Percentiles rank a stretch among this genome's conserved stretches.
phyloP scores from a whole-genome alignment of 306 rosid species.

The Acacia acuminata region DNA sequence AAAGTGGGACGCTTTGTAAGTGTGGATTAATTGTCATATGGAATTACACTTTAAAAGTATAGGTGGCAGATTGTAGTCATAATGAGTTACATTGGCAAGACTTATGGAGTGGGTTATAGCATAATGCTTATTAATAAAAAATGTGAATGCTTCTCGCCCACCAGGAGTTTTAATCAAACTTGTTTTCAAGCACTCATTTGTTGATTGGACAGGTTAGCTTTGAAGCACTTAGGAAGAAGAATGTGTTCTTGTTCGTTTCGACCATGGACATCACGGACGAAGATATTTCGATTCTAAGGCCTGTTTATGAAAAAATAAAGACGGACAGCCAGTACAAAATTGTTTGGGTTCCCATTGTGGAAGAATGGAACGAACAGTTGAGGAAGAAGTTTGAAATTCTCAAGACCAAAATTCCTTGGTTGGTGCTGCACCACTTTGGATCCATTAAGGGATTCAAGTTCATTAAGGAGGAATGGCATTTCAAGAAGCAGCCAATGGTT shows the following conservation, averaged over 20 bases:
- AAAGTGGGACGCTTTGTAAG: background rate
- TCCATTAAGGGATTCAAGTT: conserved; percentile 42
- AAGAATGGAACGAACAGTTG: conserved; percentile 43
- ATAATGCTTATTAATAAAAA: too few relatives aligned
- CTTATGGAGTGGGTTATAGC: background rate
- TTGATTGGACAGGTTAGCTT: conserved; percentile 29
- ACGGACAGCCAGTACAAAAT: conserved; percentile 32
- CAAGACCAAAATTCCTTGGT: conserved; percentile 55
- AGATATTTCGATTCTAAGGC: conserved; percentile 32
- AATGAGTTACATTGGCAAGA: background rate
- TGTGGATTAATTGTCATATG: background rate
- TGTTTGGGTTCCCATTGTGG: conserved; percentile 67
- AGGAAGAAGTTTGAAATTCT: conserved; percentile 37
- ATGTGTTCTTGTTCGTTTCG: conserved; percentile 45
- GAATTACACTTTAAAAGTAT: too few relatives aligned
- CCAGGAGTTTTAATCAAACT: too few relatives aligned
- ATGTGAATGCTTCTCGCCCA: too few relatives aligned
- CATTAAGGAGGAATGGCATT: conserved; percentile 51
- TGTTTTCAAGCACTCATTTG: background rate
- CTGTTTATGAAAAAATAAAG: conserved; percentile 37
- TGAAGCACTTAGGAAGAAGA: conserved; percentile 43
- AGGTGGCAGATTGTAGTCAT: background rate
- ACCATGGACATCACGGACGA: conserved; percentile 39
- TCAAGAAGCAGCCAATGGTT: conserved; percentile 43
- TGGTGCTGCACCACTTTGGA: conserved; percentile 26